Base-by-base conservation (phyloP, 129 eudicot species). In the Scalesia atractyloides region DNA sequence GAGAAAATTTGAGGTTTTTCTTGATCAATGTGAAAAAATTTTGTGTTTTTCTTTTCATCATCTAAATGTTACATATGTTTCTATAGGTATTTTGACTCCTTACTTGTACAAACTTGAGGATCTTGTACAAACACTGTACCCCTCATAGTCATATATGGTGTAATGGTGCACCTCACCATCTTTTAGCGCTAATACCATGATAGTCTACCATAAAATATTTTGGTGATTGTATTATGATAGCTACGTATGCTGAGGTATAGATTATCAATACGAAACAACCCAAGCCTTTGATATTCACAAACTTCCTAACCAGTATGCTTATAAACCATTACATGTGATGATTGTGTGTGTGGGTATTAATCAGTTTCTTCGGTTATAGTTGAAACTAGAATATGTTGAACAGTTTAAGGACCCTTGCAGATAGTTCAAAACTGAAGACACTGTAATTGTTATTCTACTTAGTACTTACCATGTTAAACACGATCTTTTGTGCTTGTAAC, bases 381-480 rank as follows among this genome's bases (percentile, higher is more conserved):
- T 22, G 15, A 60, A 46, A 17, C 4, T 61, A 17, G 34, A 17
- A 62, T 47, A 73, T 30, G 39, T 18, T 47, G 50, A 61, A 17
- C 59, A 26, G 57, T 30, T 61, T 58, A 43, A 72, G 68, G 44
- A 39, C 60, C 34, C 19, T 72, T 39, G 76, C 73, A n/a, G 33
- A 50, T 50, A 30, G 73, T 68, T 68, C n/a, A 30, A 4, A 1
- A 68, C 19, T 68, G 17, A 30, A 50, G 5, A 50, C 44, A 1
- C 62, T 68, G 62, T 68, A 30, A 49, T 26, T 3, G 4, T 17
- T 15, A 50, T 50, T 10, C 33, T 30, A 4, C n/a, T 9, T 50
- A 33, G 17, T 30, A 4, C n/a, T 9, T 50, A 33, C 47, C 73
- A 50, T 68, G 47, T 50, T 30, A 16, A 68, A 26, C 51, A 18